A percentile compares a stretch with the other conserved stretches of the same genome.
These are phyloP conservation scores for Myxozyma kluyveri DNA, from an alignment of 805 yeast genomes.

Conservation along the genomic window DNA sequence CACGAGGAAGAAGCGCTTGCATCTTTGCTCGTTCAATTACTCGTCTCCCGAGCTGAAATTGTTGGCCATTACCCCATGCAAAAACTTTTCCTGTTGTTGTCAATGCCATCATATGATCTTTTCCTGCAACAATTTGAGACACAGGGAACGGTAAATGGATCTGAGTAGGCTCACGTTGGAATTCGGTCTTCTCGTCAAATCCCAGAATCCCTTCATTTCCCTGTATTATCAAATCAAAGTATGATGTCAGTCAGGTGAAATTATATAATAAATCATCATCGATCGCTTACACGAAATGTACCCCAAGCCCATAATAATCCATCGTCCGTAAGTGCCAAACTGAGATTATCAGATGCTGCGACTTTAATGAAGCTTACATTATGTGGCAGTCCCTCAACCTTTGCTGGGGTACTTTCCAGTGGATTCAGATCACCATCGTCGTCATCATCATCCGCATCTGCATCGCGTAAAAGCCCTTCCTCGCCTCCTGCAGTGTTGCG, in stretches of 20 bases:
- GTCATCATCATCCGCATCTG: slow-evolving; percentile 63
- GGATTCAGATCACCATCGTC: slow-evolving; percentile 83
- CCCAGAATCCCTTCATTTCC: slow-evolving; percentile 90
- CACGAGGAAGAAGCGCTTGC: slow-evolving; percentile 73
- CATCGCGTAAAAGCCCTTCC: slow-evolving; percentile 61
- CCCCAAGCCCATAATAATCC: slow-evolving; percentile 99
- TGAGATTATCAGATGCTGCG: slow-evolving; percentile 88
- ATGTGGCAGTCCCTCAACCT: slow-evolving; percentile 56
- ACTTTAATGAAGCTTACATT: slow-evolving; percentile 66
- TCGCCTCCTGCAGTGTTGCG: slow-evolving; percentile 64
- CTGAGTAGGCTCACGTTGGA: slow-evolving; percentile 67
- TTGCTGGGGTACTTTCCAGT: slow-evolving; percentile 82
- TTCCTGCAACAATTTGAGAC: slow-evolving; percentile 85
- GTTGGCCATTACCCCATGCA: slow-evolving; percentile 98
- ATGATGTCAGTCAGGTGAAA: neutral
- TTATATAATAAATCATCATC: neutral
- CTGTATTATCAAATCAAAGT: neutral
- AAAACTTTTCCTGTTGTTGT: slow-evolving; percentile 82
- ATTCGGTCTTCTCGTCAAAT: slow-evolving; percentile 59
- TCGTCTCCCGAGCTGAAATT: slow-evolving; percentile 84
- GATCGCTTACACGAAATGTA: slow-evolving; percentile 52
- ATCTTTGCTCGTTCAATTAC: slow-evolving; percentile 74
- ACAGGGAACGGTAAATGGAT: slow-evolving; percentile 62
- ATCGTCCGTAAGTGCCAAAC: slow-evolving; percentile 71
- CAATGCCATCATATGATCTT: slow-evolving; percentile 84